Base-by-base conservation (phyloP, 768 basidiomycete genomes). In the Rhizopogon rudus region DNA sequence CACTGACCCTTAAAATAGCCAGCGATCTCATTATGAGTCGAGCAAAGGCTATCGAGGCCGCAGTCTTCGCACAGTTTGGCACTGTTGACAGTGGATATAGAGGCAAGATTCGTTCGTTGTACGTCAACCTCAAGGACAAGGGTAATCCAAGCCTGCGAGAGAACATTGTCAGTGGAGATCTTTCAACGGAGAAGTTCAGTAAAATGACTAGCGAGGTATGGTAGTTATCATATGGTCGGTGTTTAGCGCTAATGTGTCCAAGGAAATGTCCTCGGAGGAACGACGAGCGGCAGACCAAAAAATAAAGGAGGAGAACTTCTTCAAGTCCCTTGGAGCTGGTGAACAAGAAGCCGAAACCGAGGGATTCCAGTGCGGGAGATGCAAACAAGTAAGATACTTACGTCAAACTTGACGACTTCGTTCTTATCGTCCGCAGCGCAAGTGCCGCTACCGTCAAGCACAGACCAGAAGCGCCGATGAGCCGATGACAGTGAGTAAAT, bases 401-500 rank as follows among this genome's bases (percentile, higher is more conserved):
- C 43, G 3, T 40, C 20, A 20, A 56, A 5, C 2, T 13, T 2
- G 28, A 4, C n/a, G 12, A n/a, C 28, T 5, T 41, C 28, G 16
- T 16, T 43, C 40, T 61, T 13, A 62, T 6, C 40, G 50, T 53
- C 40, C 40, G 17, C 57, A 88, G 87, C 76, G 88, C 63, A 92
- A 93, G 74, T 91, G 92, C 63, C 82, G 88, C 44, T 98, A 97
- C 64, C 88, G 92, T 61, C 94, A 98, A 75, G 92, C 93, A 63
- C 97, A 99, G 69, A 99, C 97, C 7, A 82, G 97, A 53, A 93
- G 91, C 66, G 96, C 97, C 7, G 97, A 98, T 74, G 97, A 98
- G 73, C 95, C 96, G 22, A 98, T 98, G 95, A 98, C 96, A 3
- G 88, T 91, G 68, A 66, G 87, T 79, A 17, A 22, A 44, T 33